Evolutionary conservation across 495 filamentous ascomycete genomes (phyloP), one percentile per base, ranked within the genome.

Genomic region (Aspergillus wentii): DNA sequence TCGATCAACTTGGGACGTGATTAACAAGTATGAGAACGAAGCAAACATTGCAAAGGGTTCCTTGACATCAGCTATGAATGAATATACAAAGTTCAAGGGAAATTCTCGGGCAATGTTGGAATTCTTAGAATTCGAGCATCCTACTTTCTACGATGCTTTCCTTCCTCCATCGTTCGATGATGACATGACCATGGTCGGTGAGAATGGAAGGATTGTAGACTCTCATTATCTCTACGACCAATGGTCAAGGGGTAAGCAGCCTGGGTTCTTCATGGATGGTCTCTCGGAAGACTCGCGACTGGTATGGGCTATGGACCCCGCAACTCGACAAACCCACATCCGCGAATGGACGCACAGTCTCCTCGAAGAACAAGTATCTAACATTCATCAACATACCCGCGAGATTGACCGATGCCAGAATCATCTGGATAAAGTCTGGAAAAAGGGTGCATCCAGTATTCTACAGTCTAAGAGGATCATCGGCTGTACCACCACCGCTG

Each of bases 401-500:
- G 40, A 66, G 4, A 76, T 69, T 42, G 70, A 79, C 49, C 40
- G 62, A 0, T 53, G 41, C 8, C 58, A 76, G 19, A 51, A 54
- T 2, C 39, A 59, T 8, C 33, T 82, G 0, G 54, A 62, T 1
- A 41, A 52, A 0, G 33, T 75, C 0, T 64, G 62, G n/a, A 56
- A 58, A 5, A 62, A 80, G 32, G 72, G 55, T 29, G 63, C 66
- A 14, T 54, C 61, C 3, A 23, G 64, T 0, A 66, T 75, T 5
- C 46, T 88, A 8, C 48, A 57, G 19, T 37, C 43, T 1, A 87
- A 83, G 47, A 61, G 69, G 5, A 73, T 94, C 14, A 81, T 94
- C 29, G 83, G 71, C 0, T 86, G 82, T 48, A 91, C 85, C 1
- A 90, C 86, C 1, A 89, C 81, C 0, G 83, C 61, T 3, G 83